Evolutionary conservation across 768 basidiomycete genomes (phyloP), one percentile per base, ranked within the genome.

Genomic region (Amanita jacksonii): DNA sequence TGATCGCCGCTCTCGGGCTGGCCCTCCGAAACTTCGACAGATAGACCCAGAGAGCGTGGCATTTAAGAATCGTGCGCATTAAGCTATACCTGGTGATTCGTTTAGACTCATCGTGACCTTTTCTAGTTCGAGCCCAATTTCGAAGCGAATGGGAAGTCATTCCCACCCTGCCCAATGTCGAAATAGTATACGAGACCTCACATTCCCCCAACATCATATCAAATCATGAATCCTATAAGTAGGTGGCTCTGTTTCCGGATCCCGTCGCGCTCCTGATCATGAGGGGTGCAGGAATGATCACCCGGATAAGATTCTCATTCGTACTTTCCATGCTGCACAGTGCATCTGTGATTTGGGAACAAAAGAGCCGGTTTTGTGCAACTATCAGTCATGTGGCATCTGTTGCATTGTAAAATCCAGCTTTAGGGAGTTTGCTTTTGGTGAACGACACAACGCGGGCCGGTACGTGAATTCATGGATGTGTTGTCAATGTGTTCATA

Each of bases 291-390:
- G 64, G 48, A 59, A 65, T 48, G 60, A 56, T 47, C 65, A 58
- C 49, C 57, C 51, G 41, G 59, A 55, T 35, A 62, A 66, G 49
- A 66, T 67, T 49, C 66, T 76, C 52, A 64, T 80, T 41, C 69
- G 74, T 51, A 77, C 73, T 30, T 82, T 78, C 52, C 75, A 82
- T 48, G 71, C 76, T 45, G 66, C 76, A 2, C 78, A 80, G 48
- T 81, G 79, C 52, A 77, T 83, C 32, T 83, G 80, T 61, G 77
- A 83, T 55, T 61, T 83, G 48, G 80, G 80, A 6, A 66, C 67
- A 12, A 76, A 75, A 47, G 69, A 70, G 24, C 55, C 67, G 3
- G 52, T 54, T 1, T 54, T 79, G 15, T 83, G 81, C 58, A 65
- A 64, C 49, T 77, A 76, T 61, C 67, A 62, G 38, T 80, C 80